Percentiles rank a stretch among this genome's conserved stretches.
These are phyloP conservation scores for Penicillium chermesinum DNA, from an alignment of 495 filamentous ascomycete species.

Conservation along the genomic window DNA sequence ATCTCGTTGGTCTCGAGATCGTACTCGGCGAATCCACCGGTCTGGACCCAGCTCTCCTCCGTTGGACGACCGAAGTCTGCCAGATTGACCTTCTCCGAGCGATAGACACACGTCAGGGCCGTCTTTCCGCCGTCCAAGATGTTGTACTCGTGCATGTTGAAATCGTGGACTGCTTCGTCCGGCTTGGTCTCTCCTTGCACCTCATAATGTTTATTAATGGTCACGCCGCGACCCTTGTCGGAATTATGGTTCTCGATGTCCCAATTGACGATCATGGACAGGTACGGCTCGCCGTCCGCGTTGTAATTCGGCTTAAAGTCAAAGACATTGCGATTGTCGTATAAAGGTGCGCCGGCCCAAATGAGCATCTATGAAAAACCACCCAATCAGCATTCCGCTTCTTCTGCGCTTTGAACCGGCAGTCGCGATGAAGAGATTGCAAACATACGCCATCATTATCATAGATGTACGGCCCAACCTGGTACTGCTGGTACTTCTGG, in stretches of 20 bases:
- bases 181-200: conserved; percentile 34
- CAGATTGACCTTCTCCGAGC: conserved; percentile 34
- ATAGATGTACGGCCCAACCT: conserved; percentile 43
- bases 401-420: too few relatives aligned
- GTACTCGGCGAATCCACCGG: conserved; percentile 43
- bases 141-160: conserved; percentile 51
- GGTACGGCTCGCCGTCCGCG: conserved; percentile 32
- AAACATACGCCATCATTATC: conserved; percentile 36
- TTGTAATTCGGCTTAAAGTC: conserved; percentile 38
- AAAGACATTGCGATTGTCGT: conserved; percentile 34
- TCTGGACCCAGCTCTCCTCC: conserved; percentile 33
- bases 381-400: too few relatives aligned
- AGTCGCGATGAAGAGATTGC: too few relatives aligned
- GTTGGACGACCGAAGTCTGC: conserved; percentile 39
- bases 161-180: conserved; percentile 33
- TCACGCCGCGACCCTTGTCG: conserved; percentile 29
- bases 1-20: conserved; percentile 43
- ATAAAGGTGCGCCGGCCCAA: conserved; percentile 36
- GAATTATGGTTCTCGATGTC: conserved; percentile 28
- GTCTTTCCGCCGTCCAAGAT: conserved; percentile 36
- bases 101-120: conserved; percentile 47
- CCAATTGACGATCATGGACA: conserved; percentile 45
- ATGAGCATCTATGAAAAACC: conserved; percentile 36
- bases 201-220: conserved; percentile 33
- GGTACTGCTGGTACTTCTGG: conserved; percentile 34